Conservation (phyloP, 164 flowering plant genomes). For the Dillenia suffruticosa region DNA sequence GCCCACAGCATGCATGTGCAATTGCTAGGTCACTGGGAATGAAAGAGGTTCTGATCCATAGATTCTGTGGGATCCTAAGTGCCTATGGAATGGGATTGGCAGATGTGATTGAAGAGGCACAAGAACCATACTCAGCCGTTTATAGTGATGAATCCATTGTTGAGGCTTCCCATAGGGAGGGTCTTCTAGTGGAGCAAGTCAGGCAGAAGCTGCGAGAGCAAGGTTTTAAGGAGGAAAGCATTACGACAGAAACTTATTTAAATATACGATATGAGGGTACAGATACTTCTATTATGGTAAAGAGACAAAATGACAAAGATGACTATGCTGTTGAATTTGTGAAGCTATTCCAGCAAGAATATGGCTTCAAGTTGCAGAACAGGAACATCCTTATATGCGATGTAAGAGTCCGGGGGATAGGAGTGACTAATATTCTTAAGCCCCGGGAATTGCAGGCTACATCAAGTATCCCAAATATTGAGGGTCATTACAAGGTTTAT, state of each 20-base stretch:
- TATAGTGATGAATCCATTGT: constrained; percentile 55
- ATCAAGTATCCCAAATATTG: constrained; percentile 40
- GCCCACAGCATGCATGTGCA: constrained; percentile 98
- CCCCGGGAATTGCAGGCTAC: constrained; percentile 40
- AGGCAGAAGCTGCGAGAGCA: constrained; percentile 61
- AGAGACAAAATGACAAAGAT: constrained; percentile 31
- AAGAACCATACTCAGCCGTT: constrained; percentile 87
- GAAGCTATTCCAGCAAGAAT: constrained; percentile 79
- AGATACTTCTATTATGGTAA: constrained; percentile 98
- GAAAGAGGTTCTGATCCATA: constrained; percentile 88
- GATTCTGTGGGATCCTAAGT: constrained; percentile 93
- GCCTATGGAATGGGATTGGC: constrained; percentile 99
- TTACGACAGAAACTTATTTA: constrained; percentile 61
- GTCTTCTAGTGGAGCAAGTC: constrained; percentile 48
- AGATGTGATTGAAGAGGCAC: constrained; percentile 93
- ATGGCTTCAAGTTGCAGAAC: constrained; percentile 83
- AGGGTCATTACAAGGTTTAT: constrained; percentile 60
- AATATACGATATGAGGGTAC: constrained; percentile 95
- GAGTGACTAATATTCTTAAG: constrained; percentile 84
- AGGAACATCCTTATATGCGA: constrained; percentile 83
- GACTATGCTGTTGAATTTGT: constrained; percentile 77
- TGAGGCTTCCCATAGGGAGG: constrained; percentile 69
- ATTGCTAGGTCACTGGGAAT: constrained; percentile 91
- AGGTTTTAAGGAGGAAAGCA: constrained; percentile 65
- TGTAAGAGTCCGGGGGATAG: constrained; percentile 89